Percentiles rank a stretch among this genome's conserved stretches.
Evolutionary conservation across 1,284 basidiomycete genomes (phyloP).

Genomic region (Inonotus obliquus): DNA sequence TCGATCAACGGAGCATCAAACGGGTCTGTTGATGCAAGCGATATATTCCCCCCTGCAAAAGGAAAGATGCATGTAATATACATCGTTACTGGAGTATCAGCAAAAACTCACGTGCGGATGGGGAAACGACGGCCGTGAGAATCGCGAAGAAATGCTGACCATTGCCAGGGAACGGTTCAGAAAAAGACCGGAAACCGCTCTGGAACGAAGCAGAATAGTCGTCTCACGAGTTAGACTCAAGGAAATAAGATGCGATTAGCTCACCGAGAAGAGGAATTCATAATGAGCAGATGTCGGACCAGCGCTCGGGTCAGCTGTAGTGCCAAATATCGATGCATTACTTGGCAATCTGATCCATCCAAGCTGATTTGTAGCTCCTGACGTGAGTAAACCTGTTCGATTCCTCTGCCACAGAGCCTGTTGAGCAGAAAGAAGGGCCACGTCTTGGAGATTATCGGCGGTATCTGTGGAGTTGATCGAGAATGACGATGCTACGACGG

Average conservation of each 20-base stretch:
- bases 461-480: constrained; percentile 29
- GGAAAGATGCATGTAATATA: no score
- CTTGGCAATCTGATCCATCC: constrained; percentile 30
- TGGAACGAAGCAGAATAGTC: neutral
- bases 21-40: constrained; percentile 32
- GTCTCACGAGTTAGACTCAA: neutral
- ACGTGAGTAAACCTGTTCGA: constrained; percentile 25
- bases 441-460: constrained; percentile 24
- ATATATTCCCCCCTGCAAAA: constrained; percentile 35
- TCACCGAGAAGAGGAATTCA: constrained; percentile 12
- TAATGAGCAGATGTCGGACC: constrained; percentile 25
- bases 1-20: constrained; percentile 41
- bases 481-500: constrained; percentile 27
- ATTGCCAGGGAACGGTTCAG: constrained; percentile 5
- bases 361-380: constrained; percentile 16
- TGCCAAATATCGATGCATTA: constrained; percentile 29
- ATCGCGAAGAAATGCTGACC: constrained; percentile 24
- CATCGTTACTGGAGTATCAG: no score
- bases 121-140: constrained; percentile 23
- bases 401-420: constrained; percentile 28
- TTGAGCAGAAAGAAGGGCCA: constrained; percentile 20
- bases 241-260: neutral
- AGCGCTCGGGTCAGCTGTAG: constrained; percentile 31
- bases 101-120: constrained; percentile 20
- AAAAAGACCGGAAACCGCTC: constrained; percentile 6